Percentiles rank a stretch among this genome's conserved stretches.
These are phyloP conservation scores for Corinectria fuckeliana DNA, from an alignment of 2,329 filamentous ascomycete species.

Conservation along the genomic window DNA sequence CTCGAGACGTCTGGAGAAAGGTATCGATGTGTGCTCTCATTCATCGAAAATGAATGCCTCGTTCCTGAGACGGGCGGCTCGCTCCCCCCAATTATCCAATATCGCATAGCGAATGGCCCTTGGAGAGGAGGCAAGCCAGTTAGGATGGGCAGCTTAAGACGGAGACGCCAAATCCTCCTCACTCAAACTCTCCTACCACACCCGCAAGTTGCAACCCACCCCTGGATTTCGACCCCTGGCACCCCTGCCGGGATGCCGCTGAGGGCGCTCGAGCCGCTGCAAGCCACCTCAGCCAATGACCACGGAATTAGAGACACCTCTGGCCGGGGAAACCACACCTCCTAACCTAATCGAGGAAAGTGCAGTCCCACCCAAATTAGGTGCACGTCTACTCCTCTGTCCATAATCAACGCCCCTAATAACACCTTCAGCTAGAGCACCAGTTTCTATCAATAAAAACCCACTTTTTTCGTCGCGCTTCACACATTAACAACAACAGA, in stretches of 20 bases:
- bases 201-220: not conserved
- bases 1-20: slow-evolving; percentile 7
- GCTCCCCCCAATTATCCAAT: not conserved
- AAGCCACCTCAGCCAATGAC: slow-evolving; percentile 39
- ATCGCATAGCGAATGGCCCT: not conserved
- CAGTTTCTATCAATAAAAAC: no score
- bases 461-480: no score
- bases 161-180: slow-evolving; percentile 7
- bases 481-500: no score
- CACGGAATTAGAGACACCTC: no score
- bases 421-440: no score
- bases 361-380: no score
- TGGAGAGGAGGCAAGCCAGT: not conserved
- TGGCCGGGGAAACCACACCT: no score
- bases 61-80: slow-evolving; percentile 25
- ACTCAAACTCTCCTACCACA: slow-evolving; percentile 8
- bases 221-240: slow-evolving; percentile 7
- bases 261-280: slow-evolving; percentile 32
- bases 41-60: slow-evolving; percentile 14
- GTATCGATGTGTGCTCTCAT: not conserved
- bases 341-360: no score
- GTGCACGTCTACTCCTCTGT: no score
- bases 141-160: slow-evolving; percentile 4
- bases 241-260: slow-evolving; percentile 22
- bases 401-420: no score